Base-by-base conservation (phyloP, 2,329 filamentous ascomycete genomes). In the Massarina eburnea region DNA sequence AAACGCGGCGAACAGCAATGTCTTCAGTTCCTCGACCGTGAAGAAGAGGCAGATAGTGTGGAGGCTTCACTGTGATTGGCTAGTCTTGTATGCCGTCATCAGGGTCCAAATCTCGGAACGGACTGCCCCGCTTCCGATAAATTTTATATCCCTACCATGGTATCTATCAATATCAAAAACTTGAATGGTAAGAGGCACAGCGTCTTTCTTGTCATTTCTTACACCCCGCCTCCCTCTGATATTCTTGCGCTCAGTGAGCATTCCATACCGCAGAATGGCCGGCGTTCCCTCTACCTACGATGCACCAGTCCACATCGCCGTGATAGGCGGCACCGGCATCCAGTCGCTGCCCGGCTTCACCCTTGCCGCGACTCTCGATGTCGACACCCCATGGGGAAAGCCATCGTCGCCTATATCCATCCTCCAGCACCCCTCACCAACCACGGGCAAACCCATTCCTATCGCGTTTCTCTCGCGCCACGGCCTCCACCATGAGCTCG, bases 401-500 rank as follows among this genome's bases (percentile, higher is more conserved):
- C 89, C 94, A 3, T 85, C 83, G 30, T 84, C 82, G 1, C 82
- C 83, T 18, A 92, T 99, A 73, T 82, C 85, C 55, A 91, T 99
- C 73, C 85, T 96, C 63, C 85, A 91, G 71, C 92, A 96, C 79
- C 80, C 83, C 54, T 87, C 87, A 57, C 83, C 85, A 34, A 83
- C 88, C 52, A 82, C 76, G 41, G 76, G 78, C 59, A 75, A 79
- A 58, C 75, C 76, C 7, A 79, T 83, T 37, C 78, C 82, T 12
- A 75, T 99, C 53, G 94, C 94, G 45, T 99, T 99, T 78, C 83
- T 99, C 58, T 90, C 91, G 52, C 90, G 94, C 35, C 94, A 99
- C 73, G 94, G 94, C 56, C 70, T 84, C 10, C 80, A 94, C 80
- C 94, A 99, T 76, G 82, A 96, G 72, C 80, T 88, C 57, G 90